Evolutionary conservation across 768 basidiomycete genomes (phyloP).

Genomic region (Ramaria rubella): DNA sequence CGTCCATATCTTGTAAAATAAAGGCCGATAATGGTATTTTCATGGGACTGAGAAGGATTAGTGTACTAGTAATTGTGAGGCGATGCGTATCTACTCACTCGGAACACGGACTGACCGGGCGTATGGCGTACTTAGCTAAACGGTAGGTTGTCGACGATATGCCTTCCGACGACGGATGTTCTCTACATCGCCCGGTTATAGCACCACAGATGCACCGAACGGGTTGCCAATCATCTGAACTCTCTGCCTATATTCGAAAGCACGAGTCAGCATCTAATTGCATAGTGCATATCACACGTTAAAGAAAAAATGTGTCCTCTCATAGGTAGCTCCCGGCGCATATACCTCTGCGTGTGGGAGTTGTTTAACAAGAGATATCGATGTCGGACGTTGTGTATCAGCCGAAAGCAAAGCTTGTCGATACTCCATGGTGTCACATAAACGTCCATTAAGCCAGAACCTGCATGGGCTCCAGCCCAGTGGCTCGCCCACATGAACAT

Average conservation of each 20-base stretch:
- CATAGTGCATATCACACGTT: slow-evolving; percentile 9
- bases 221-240: slow-evolving; percentile 47
- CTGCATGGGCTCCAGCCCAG: slow-evolving; percentile 49
- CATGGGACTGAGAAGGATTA: slow-evolving; percentile 32
- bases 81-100: slow-evolving; percentile 45
- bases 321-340: slow-evolving; percentile 85
- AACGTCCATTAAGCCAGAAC: slow-evolving; percentile 37
- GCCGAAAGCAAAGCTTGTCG: slow-evolving; percentile 49
- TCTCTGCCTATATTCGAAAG: slow-evolving; percentile 38
- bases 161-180: slow-evolving; percentile 32
- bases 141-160: slow-evolving; percentile 46
- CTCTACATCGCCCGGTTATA: slow-evolving; percentile 63
- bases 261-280: slow-evolving; percentile 16
- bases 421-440: slow-evolving; percentile 23
- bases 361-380: slow-evolving; percentile 63
- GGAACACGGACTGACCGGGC: slow-evolving; percentile 52
- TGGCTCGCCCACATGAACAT: slow-evolving; percentile 13
- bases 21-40: slow-evolving; percentile 75
- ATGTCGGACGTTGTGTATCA: slow-evolving; percentile 96
- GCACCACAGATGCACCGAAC: slow-evolving; percentile 82
- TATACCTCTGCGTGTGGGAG: slow-evolving; percentile 67
- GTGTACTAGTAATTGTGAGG: not conserved
- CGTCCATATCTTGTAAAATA: slow-evolving; percentile 85
- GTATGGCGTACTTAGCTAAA: slow-evolving; percentile 78
- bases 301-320: slow-evolving; percentile 51